Evolutionary conservation across 163 green algal genomes (phyloP), one percentile per base, ranked within the genome.

Genomic region (Chlamydomonas reinhardtii): DNA sequence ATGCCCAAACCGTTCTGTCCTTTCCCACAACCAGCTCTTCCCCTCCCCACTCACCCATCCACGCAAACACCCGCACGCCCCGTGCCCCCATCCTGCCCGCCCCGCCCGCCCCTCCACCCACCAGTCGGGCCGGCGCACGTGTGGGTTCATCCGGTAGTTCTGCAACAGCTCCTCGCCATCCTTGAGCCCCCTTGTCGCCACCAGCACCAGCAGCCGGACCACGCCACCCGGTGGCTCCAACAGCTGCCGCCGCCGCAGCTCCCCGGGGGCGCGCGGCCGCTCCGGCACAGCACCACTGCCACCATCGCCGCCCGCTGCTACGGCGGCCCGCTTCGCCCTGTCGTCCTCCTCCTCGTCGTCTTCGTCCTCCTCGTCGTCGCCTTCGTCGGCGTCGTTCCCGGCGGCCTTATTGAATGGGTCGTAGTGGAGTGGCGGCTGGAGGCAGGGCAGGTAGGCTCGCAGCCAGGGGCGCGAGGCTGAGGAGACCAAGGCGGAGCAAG

Each of bases 101-200:
- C 5, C n/a, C 43, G 9, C 19, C 20, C 48, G 22, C 20, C 73
- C 12, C 6, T n/a, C 37, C 52, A 75, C 48, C 74, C 97, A 98
- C 96, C 96, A 98, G 4, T 89, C 83, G 14, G 95, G 95, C 54
- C 91, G 87, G 27, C 68, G 39, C 52, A 94, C 78, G 61, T 94
- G 81, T 15, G 96, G 93, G 74, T 91, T 97, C 39, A 98, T 91
- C 11, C 96, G 84, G 89, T 98, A 98, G 88, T 98, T 95, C 34
- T 97, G 81, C 34, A 97, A 92, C 29, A 98, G 32, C 89, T 98
- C 95, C 85, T 98, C 94, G 52, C 84, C 76, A 32, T 93, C 81
- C 9, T 90, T 74, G 24, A 97, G 31, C 8, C 89, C 69, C 59
- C 90, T 37, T 16, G 80, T 82, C 1, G 96, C 94, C 37, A 98